Percentiles rank a stretch among this genome's conserved stretches.
These are phyloP conservation scores for Orbilia brochopaga DNA, from an alignment of 2,329 filamentous ascomycete genomes.

Conservation along the genomic window DNA sequence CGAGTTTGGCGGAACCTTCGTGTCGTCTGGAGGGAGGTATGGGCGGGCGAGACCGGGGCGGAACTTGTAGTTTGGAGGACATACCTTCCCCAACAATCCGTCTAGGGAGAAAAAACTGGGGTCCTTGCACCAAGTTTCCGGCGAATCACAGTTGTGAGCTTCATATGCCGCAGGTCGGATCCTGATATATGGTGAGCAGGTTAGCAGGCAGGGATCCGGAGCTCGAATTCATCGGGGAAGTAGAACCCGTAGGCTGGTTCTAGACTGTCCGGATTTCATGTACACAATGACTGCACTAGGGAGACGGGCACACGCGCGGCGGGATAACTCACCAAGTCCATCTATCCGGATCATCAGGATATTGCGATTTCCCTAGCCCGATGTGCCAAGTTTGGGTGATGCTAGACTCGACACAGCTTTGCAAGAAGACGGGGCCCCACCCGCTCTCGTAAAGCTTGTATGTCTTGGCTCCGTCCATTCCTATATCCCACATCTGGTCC, in stretches of 20 bases:
- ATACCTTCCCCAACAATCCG: no score
- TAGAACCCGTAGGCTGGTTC: no score
- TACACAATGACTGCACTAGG: no score
- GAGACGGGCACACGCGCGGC: no score
- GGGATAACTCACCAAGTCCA: constrained; percentile 37
- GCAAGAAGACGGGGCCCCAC: constrained; percentile 20
- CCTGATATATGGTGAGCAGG: no score
- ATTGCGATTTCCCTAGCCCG: constrained; percentile 4
- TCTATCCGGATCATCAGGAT: constrained; percentile 4
- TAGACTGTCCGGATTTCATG: no score
- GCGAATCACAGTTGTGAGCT: no score
- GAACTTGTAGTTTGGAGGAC: constrained; percentile 18
- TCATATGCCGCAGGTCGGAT: no score
- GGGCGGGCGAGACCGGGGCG: constrained; percentile 23
- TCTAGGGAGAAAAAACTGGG: no score
- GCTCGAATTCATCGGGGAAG: no score
- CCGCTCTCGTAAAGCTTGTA: constrained; percentile 3
- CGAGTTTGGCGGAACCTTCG: background rate
- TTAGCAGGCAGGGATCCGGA: no score
- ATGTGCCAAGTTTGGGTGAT: constrained; percentile 23
- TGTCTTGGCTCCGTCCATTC: background rate
- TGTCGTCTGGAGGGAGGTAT: background rate
- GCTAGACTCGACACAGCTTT: background rate
- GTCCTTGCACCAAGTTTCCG: no score
- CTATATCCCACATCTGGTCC: background rate